A percentile compares a stretch with the other conserved stretches of the same genome.
phyloP scores from a whole-genome alignment of 2,329 filamentous ascomycete genomes.

The Sarocladiaceae sp. region DNA sequence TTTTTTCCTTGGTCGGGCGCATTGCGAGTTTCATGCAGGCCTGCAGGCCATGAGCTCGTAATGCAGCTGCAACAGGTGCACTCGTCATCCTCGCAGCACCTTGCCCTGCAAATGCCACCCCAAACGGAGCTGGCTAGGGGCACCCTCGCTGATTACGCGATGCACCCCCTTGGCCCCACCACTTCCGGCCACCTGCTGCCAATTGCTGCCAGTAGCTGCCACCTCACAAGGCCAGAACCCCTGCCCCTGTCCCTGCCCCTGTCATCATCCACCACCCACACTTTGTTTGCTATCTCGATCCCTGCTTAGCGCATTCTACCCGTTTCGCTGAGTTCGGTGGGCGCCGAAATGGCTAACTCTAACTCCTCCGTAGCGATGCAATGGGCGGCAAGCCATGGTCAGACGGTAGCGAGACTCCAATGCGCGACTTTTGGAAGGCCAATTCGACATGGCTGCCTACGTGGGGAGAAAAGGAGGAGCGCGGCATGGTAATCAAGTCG shows the following conservation, averaged over 20 bases:
- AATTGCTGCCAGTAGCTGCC: too few relatives aligned
- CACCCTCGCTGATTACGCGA: too few relatives aligned
- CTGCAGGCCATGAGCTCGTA: too few relatives aligned
- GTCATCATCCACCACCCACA: not conserved
- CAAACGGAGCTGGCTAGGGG: too few relatives aligned
- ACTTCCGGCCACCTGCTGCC: too few relatives aligned
- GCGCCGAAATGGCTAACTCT: not conserved
- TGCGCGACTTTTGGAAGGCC: constrained; percentile 36
- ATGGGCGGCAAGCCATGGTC: constrained; percentile 40
- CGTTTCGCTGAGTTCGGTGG: not conserved
- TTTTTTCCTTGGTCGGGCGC: too few relatives aligned
- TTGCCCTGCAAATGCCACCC: too few relatives aligned
- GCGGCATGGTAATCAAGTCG: constrained; percentile 38
- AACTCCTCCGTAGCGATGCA: constrained; percentile 26
- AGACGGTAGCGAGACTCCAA: constrained; percentile 31
- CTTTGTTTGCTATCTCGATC: not conserved
- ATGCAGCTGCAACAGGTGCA: too few relatives aligned
- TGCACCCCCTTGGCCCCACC: too few relatives aligned
- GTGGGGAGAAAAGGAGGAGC: constrained; percentile 36
- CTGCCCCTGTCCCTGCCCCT: not conserved
- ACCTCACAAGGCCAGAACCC: too few relatives aligned
- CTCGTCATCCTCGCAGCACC: too few relatives aligned
- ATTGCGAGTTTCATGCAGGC: too few relatives aligned
- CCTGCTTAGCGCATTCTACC: not conserved
- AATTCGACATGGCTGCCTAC: constrained; percentile 36